Conservation (phyloP, 192 early-diverging fungal species). For the Coemansia sp. region DNA sequence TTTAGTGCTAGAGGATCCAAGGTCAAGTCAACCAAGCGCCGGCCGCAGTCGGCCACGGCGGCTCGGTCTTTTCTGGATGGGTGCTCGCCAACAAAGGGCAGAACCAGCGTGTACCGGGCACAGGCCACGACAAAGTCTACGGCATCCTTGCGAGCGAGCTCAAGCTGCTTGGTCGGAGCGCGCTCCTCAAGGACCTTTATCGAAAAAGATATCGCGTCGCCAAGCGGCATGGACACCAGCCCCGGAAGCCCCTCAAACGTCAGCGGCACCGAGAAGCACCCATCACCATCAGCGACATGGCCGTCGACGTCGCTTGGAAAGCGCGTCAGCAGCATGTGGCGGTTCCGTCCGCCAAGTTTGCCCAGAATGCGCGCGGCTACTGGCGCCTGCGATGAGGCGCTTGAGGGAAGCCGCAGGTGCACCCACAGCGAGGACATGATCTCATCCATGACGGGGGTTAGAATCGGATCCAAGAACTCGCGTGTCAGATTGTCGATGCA, state of each 20-base stretch:
- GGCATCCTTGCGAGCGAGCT: conserved; percentile 32
- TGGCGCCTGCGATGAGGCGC: conserved; percentile 80
- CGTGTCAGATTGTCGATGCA: conserved; percentile 98
- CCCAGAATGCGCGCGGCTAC: conserved; percentile 92
- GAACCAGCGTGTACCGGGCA: conserved; percentile 29
- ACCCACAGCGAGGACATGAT: conserved; percentile 94
- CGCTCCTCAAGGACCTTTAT: conserved; percentile 30
- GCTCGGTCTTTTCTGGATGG: background rate
- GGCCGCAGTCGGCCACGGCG: conserved; percentile 1
- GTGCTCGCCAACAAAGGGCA: conserved; percentile 14
- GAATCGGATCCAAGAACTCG: conserved; percentile 96
- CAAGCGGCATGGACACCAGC: conserved; percentile 36
- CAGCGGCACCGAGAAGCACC: conserved; percentile 20
- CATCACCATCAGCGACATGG: background rate
- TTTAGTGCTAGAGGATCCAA: conserved; percentile 28
- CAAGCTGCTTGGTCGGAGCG: conserved; percentile 15
- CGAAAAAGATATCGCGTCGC: conserved; percentile 38
- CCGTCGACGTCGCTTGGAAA: conserved; percentile 19
- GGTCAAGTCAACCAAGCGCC: conserved; percentile 16
- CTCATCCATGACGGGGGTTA: conserved; percentile 91
- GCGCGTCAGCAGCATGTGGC: conserved; percentile 71
- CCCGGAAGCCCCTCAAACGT: conserved; percentile 43
- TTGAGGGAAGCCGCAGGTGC: conserved; percentile 87
- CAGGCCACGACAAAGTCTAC: conserved; percentile 47
- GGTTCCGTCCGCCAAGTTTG: conserved; percentile 97